A percentile compares a stretch with the other conserved stretches of the same genome.
Conservation (phyloP, 1,139 yeast species). For the Pichia kudriavzevii region DNA sequence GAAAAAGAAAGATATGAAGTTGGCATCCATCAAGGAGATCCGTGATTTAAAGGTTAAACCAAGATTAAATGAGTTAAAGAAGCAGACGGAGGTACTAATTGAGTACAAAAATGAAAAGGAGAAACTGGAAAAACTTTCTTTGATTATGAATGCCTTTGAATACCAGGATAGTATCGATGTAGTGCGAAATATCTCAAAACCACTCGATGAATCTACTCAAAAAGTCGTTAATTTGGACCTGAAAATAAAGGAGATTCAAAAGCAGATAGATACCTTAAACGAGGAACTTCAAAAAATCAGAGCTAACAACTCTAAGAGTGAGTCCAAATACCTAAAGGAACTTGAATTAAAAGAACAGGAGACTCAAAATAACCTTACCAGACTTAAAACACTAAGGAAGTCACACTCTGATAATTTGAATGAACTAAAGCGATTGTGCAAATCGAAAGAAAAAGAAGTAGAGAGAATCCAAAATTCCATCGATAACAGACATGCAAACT, state of each 20-base stretch:
- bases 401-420: conserved; percentile 36
- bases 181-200: too few species aligned
- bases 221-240: conserved; percentile 6
- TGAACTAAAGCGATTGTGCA: conserved; percentile 17
- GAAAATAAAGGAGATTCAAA: conserved; percentile 54
- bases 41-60: conserved; percentile 89
- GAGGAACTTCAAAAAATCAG: too few species aligned
- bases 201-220: conserved; percentile 32
- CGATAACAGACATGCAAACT: conserved; percentile 21
- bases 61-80: conserved; percentile 70
- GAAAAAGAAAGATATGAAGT: conserved; percentile 81
- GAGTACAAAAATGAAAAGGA: conserved; percentile 83
- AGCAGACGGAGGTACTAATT: conserved; percentile 72
- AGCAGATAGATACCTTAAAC: conserved; percentile 54
- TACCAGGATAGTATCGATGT: conserved; percentile 43
- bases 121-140: conserved; percentile 67
- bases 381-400: conserved; percentile 57
- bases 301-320: conserved; percentile 46
- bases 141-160: conserved; percentile 74
- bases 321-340: conserved; percentile 55
- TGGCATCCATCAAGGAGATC: conserved; percentile 36
- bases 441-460: conserved; percentile 14
- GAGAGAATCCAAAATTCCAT: conserved; percentile 18
- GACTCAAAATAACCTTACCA: conserved; percentile 59
- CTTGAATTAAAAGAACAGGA: conserved; percentile 54